Conservation (phyloP, 2,329 filamentous ascomycete species). For the Paramyrothecium roridum region DNA sequence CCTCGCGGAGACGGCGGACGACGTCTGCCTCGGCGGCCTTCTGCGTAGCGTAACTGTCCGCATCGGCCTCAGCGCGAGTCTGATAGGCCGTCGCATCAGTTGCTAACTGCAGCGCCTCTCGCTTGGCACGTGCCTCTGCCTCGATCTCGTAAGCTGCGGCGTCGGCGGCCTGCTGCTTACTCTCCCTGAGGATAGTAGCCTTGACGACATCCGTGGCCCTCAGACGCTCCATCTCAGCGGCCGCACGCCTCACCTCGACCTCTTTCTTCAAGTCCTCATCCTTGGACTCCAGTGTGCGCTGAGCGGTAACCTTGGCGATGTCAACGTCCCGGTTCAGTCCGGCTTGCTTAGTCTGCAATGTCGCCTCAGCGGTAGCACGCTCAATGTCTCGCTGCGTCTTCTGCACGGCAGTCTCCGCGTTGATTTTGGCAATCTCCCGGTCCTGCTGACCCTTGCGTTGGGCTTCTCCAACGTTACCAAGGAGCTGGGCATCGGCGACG, state of each 20-base stretch:
- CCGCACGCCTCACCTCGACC: constrained; percentile 74
- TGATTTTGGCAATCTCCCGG: constrained; percentile 83
- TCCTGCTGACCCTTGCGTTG: constrained; percentile 77
- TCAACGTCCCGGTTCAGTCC: constrained; percentile 71
- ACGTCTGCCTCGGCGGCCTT: constrained; percentile 59
- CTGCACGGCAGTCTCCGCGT: constrained; percentile 78
- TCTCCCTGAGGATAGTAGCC: constrained; percentile 67
- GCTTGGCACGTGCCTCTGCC: constrained; percentile 54
- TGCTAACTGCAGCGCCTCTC: constrained; percentile 49
- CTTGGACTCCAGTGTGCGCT: constrained; percentile 67
- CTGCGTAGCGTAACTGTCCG: constrained; percentile 29
- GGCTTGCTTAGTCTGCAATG: constrained; percentile 69
- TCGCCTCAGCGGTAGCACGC: constrained; percentile 74
- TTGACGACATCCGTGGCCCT: constrained; percentile 76
- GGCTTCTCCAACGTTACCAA: constrained; percentile 73
- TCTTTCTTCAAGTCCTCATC: constrained; percentile 79
- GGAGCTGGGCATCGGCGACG: constrained; percentile 61
- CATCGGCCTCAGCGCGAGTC: constrained; percentile 43
- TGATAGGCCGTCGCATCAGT: constrained; percentile 52
- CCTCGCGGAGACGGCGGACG: constrained; percentile 65
- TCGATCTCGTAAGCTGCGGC: constrained; percentile 61
- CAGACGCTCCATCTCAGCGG: constrained; percentile 76
- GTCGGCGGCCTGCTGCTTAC: constrained; percentile 67
- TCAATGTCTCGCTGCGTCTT: constrained; percentile 84
- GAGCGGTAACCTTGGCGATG: constrained; percentile 70